Conservation (phyloP, 495 filamentous ascomycete genomes). For the Annulohypoxylon bovei region DNA sequence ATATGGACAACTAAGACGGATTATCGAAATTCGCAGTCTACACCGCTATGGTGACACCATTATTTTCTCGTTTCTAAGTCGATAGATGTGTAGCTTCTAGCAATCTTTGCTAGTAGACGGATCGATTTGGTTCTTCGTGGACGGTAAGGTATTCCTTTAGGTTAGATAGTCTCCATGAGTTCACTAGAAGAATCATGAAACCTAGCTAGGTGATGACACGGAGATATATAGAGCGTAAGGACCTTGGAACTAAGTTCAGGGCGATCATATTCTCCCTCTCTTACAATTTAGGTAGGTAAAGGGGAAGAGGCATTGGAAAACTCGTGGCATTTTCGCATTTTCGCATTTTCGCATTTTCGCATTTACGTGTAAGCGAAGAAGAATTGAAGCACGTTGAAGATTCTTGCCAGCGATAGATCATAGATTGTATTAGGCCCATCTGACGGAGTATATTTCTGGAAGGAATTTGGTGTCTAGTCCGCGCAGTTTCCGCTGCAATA, state of each 20-base stretch:
- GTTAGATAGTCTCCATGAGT: no score
- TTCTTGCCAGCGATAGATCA: background rate
- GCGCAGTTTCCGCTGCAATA: background rate
- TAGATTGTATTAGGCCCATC: background rate
- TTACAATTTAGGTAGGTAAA: background rate
- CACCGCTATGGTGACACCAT: no score
- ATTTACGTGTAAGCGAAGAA: background rate
- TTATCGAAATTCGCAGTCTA: no score
- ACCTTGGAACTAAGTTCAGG: background rate
- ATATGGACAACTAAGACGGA: no score
- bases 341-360: no score
- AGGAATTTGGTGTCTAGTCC: background rate
- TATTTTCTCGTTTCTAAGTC: no score
- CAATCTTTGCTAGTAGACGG: no score
- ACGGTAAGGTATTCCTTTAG: no score
- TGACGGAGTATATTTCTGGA: background rate
- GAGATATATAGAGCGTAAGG: background rate
- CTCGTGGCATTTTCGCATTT: no score
- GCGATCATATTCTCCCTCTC: background rate
- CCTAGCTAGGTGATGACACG: background rate
- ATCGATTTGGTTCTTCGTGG: no score
- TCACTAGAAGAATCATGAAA: background rate
- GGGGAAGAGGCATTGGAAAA: background rate
- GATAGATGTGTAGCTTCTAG: no score
- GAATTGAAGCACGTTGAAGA: background rate